Percentiles rank a stretch among this genome's conserved stretches.
These are phyloP conservation scores for Testicularia cyperi DNA, from an alignment of 1,284 basidiomycete species.

Conservation along the genomic window DNA sequence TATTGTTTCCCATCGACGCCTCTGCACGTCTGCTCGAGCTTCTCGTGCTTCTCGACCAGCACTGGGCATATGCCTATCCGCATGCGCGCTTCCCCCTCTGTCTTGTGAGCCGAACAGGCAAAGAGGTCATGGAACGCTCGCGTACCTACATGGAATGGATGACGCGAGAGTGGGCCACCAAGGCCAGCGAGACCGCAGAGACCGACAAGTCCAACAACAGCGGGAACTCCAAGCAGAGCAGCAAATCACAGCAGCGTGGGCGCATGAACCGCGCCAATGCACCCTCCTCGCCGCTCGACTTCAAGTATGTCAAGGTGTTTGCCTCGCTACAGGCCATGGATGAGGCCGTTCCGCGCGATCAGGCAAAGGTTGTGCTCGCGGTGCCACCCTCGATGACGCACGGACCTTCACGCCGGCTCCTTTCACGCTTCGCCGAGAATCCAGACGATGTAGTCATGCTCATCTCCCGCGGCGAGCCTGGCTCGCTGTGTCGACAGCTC, in stretches of 20 bases:
- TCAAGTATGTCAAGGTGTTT: constrained; percentile 79
- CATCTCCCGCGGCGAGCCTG: constrained; percentile 68
- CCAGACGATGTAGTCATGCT: constrained; percentile 49
- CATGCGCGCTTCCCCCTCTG: constrained; percentile 68
- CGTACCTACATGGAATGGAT: constrained; percentile 99
- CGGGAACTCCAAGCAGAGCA: not conserved
- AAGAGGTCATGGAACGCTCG: constrained; percentile 91
- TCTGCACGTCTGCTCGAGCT: constrained; percentile 91
- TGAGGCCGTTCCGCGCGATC: constrained; percentile 72
- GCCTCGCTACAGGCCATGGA: constrained; percentile 76
- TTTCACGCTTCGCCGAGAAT: constrained; percentile 83
- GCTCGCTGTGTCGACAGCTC: constrained; percentile 75
- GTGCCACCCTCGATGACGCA: constrained; percentile 89
- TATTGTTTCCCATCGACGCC: constrained; percentile 89
- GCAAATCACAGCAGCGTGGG: not conserved
- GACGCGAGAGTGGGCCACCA: constrained; percentile 75
- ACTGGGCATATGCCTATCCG: constrained; percentile 87
- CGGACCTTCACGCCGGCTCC: constrained; percentile 82
- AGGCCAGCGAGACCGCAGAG: constrained; percentile 32
- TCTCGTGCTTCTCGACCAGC: constrained; percentile 91
- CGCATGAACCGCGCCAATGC: constrained; percentile 2
- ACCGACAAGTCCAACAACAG: constrained; percentile 16
- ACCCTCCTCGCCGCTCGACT: constrained; percentile 46
- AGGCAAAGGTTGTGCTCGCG: constrained; percentile 85
- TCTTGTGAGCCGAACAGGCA: constrained; percentile 82